Evolutionary conservation across 1,139 yeast genomes (phyloP), one percentile per base, ranked within the genome.

Genomic region (Saccharomyces hybrid): DNA sequence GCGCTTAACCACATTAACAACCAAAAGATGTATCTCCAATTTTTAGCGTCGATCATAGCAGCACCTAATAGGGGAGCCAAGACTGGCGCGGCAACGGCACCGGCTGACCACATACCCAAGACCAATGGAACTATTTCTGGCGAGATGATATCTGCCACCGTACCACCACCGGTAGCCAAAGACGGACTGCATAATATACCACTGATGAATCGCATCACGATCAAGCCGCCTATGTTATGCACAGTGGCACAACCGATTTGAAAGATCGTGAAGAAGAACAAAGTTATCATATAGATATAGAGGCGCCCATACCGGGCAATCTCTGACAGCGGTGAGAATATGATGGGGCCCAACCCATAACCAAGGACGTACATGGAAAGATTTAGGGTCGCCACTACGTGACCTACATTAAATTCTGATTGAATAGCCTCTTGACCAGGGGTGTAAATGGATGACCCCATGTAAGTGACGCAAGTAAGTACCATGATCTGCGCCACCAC

Each of bases 31-130:
- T 77, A 72, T 64, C 80, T 70, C 81, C 81, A 78, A 32, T 56
- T 68, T 75, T 74, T 57, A 66, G 75, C 68, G 70, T 73, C 68
- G 69, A 58, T 77, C 74, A 63, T 75, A 71, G 71, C 73, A 65
- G 64, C 80, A 54, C 85, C 84, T 50, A 85, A 69, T 16, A 84
- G 67, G 3, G 91, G 90, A 2, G 88, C 91, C 29, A 82, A 61
- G 25, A 78, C 78, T 0, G 88, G 88, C 47, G 89, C 90, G 56
- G 70, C 75, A 59, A 75, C 82, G 62, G 78, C 81, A 69, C 71
- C 81, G 55, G 62, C 76, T 67, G 78, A 81, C 84, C 75, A 81
- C 53, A 73, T 68, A 49, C 66, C 82, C 64, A 75, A 48, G 61
- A 71, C 82, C 71, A 74, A 23, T 64, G 58, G 80, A 71, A 61